Conservation (phyloP, 371 early-diverging fungal species). For the Zychaea mexicana region DNA sequence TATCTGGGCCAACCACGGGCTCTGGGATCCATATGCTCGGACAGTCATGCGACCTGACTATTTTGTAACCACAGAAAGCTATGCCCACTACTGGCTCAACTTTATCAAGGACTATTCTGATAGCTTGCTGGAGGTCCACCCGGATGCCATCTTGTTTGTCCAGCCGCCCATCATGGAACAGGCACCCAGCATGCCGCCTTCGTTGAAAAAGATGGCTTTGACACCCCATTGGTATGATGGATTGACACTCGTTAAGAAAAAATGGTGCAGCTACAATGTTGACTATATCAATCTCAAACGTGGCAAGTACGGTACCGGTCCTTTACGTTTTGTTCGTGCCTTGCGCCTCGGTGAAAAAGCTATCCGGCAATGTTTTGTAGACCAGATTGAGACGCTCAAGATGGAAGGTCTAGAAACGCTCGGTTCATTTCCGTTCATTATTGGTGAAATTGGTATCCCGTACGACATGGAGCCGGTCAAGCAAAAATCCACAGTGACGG, state of each 20-base stretch:
- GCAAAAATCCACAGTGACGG: neutral
- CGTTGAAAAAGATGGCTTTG: constrained; percentile 56
- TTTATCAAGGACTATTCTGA: constrained; percentile 50
- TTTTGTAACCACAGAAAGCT: constrained; percentile 57
- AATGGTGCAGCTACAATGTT: constrained; percentile 67
- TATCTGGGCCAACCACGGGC: constrained; percentile 72
- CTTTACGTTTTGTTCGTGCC: constrained; percentile 53
- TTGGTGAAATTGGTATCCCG: constrained; percentile 80
- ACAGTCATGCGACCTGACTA: constrained; percentile 51
- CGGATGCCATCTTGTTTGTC: constrained; percentile 62
- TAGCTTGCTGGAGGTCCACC: constrained; percentile 48
- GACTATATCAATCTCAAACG: constrained; percentile 68
- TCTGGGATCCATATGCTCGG: constrained; percentile 57
- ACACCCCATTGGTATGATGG: constrained; percentile 83
- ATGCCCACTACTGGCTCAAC: constrained; percentile 56
- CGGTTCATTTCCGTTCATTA: constrained; percentile 56
- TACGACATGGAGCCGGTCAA: constrained; percentile 61
- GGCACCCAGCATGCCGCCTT: constrained; percentile 54
- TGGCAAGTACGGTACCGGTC: constrained; percentile 60
- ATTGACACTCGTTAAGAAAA: constrained; percentile 66
- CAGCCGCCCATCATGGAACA: constrained; percentile 67
- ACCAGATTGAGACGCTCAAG: constrained; percentile 57
- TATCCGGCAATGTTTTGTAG: constrained; percentile 61
- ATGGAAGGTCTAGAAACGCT: constrained; percentile 52
- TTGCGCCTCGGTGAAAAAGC: constrained; percentile 63